phyloP scores from a whole-genome alignment of 2,329 filamentous ascomycete species.

The Pseudonectria foliicola region DNA sequence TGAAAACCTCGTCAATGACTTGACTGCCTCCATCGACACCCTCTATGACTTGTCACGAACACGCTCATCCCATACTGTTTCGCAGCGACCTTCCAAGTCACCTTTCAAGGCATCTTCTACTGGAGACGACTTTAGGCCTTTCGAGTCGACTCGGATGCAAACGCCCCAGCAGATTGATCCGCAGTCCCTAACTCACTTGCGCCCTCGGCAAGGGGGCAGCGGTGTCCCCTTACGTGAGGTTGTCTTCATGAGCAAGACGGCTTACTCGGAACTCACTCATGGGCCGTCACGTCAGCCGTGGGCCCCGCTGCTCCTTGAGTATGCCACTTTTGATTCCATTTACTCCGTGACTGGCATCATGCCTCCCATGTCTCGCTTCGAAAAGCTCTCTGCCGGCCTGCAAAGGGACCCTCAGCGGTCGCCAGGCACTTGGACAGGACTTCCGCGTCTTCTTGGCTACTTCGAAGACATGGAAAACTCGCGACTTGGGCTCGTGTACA shows the following conservation, averaged over 20 bases:
- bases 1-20: slow-evolving; percentile 64
- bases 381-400: slow-evolving; percentile 53
- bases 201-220: slow-evolving; percentile 31
- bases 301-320: slow-evolving; percentile 61
- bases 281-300: slow-evolving; percentile 38
- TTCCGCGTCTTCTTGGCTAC: slow-evolving; percentile 58
- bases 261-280: slow-evolving; percentile 41
- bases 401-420: slow-evolving; percentile 46
- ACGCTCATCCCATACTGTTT: slow-evolving; percentile 39
- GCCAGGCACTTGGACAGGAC: slow-evolving; percentile 51
- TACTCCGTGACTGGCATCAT: slow-evolving; percentile 56
- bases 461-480: slow-evolving; percentile 67
- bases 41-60: slow-evolving; percentile 70
- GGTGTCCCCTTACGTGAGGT: slow-evolving; percentile 37
- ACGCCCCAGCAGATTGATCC: slow-evolving; percentile 56
- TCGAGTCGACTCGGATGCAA: slow-evolving; percentile 54
- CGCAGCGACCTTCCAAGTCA: slow-evolving; percentile 23
- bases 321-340: slow-evolving; percentile 57
- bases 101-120: slow-evolving; percentile 30
- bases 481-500: slow-evolving; percentile 67
- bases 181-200: slow-evolving; percentile 41
- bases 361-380: slow-evolving; percentile 58
- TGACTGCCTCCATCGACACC: slow-evolving; percentile 72
- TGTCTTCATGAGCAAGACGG: slow-evolving; percentile 42
- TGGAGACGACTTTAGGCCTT: slow-evolving; percentile 41